These are phyloP conservation scores for Gastrodia elata DNA, from an alignment of 106 monocot genomes.

Conservation along the genomic window DNA sequence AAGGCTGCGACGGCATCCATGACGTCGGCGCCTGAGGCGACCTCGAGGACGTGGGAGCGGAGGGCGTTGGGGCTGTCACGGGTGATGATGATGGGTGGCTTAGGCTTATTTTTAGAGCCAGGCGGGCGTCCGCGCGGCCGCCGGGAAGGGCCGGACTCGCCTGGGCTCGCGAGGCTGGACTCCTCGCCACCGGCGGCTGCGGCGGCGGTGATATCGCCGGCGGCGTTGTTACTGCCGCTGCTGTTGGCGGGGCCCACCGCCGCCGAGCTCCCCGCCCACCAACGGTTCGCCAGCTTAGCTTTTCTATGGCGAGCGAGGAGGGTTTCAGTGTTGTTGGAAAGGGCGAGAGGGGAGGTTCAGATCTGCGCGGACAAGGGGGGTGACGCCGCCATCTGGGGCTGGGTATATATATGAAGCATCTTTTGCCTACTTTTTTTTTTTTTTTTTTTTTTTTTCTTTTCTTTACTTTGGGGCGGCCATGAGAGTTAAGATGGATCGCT, in stretches of 20 bases:
- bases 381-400: no score
- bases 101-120: constrained; percentile 37
- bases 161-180: not conserved
- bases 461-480: no score
- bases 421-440: no score
- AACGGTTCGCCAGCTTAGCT: constrained; percentile 41
- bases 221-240: constrained; percentile 22
- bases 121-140: constrained; percentile 29
- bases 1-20: constrained; percentile 19
- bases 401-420: no score
- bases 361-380: no score
- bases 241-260: constrained; percentile 23
- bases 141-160: not conserved
- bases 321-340: no score
- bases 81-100: constrained; percentile 30
- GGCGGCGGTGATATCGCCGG: constrained; percentile 4
- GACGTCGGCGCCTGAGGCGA: constrained; percentile 27
- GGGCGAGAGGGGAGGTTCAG: no score
- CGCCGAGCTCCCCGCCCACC: constrained; percentile 39
- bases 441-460: no score
- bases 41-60: constrained; percentile 30
- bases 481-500: no score
- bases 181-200: not conserved
- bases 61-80: constrained; percentile 27
- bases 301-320: not conserved